A percentile compares a stretch with the other conserved stretches of the same genome.
Conservation (phyloP, 73 alveolate genomes). For the Paramecium sonneborni region DNA sequence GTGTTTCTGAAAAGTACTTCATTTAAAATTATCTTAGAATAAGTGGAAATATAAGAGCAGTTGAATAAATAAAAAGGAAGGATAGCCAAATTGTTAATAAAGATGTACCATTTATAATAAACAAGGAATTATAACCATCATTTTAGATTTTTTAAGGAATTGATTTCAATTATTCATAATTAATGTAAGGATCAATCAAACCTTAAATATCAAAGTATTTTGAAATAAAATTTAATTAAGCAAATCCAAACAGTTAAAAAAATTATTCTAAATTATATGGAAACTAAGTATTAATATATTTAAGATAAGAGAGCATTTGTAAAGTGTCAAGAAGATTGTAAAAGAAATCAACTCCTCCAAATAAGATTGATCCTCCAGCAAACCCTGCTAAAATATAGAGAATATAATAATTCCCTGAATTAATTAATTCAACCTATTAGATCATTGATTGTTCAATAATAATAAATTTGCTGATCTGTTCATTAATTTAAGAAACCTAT, state of each 20-base stretch:
- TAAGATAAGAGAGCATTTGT: not conserved
- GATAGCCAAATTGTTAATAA: constrained; percentile 14
- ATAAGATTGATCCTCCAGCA: not conserved
- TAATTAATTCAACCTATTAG: not conserved
- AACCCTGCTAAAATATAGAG: not conserved
- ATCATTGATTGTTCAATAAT: not conserved
- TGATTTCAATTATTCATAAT: not conserved
- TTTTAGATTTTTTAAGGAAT: not conserved
- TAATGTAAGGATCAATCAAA: not conserved
- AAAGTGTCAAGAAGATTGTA: constrained; percentile 8
- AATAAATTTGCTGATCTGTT: not conserved
- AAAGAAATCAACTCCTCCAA: constrained; percentile 38
- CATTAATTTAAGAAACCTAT: not conserved
- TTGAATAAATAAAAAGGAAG: not conserved
- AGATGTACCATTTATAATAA: not conserved
- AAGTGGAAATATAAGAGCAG: not conserved
- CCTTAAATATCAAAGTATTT: not conserved
- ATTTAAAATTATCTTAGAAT: not conserved
- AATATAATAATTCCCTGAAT: not conserved
- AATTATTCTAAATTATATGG: constrained; percentile 7
- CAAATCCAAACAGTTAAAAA: not conserved
- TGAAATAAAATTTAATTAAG: not conserved
- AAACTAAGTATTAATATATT: constrained; percentile 13
- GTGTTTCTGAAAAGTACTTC: not conserved
- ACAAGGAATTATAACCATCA: not conserved